These are phyloP conservation scores for Xylariaceae sp. DNA, from an alignment of 2,329 filamentous ascomycete species.

Conservation along the genomic window DNA sequence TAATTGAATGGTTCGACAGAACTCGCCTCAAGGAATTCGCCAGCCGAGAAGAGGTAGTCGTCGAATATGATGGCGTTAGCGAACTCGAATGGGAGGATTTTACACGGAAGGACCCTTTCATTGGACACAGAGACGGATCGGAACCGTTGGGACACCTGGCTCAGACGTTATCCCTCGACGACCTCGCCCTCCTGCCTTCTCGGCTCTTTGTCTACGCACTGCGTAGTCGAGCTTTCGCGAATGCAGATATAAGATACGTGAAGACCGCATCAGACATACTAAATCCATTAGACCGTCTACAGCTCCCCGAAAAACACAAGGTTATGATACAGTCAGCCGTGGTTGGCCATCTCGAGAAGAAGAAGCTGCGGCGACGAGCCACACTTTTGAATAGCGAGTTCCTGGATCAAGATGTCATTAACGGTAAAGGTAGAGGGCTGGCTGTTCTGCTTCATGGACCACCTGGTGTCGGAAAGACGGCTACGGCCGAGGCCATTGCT, in stretches of 20 bases:
- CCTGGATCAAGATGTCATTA: conserved; percentile 19
- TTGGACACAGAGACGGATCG: conserved; percentile 4
- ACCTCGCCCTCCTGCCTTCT: conserved; percentile 17
- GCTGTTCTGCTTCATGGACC: conserved; percentile 20
- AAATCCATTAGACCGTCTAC: conserved; percentile 18
- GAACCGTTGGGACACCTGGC: conserved; percentile 9
- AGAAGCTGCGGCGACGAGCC: conserved; percentile 20
- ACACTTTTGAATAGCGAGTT: conserved; percentile 19
- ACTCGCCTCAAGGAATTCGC: conserved; percentile 9
- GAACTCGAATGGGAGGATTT: conserved; percentile 19
- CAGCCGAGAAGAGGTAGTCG: conserved; percentile 15
- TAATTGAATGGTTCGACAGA: conserved; percentile 18
- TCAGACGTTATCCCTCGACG: conserved; percentile 11
- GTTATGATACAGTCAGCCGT: conserved; percentile 21
- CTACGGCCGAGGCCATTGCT: conserved; percentile 20
- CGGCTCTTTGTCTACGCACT: conserved; percentile 21
- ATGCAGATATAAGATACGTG: conserved; percentile 16
- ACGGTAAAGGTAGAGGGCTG: conserved; percentile 18
- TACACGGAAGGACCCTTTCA: conserved; percentile 13
- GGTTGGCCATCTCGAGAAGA: conserved; percentile 22
- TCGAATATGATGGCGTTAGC: conserved; percentile 18
- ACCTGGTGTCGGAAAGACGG: conserved; percentile 21
- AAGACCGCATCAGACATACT: conserved; percentile 16
- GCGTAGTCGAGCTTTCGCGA: conserved; percentile 19
- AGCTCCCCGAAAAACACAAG: conserved; percentile 21